These are phyloP conservation scores for Gomphus bonarii DNA, from an alignment of 1,284 basidiomycete genomes.

Conservation along the genomic window DNA sequence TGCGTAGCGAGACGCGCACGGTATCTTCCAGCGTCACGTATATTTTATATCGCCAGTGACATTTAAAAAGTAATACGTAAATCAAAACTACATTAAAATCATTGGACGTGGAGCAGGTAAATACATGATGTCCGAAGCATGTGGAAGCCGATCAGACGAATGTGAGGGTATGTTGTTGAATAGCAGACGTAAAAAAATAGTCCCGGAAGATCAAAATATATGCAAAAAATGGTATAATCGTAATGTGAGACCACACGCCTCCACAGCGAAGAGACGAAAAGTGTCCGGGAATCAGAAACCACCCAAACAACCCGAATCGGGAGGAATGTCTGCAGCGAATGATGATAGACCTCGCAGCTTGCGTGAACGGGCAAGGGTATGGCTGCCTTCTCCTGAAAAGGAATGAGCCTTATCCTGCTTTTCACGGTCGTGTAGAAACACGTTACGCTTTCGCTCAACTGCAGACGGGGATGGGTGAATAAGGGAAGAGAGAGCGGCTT, in stretches of 20 bases:
- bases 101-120: not conserved
- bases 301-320: slow-evolving; percentile 29
- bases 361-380: slow-evolving; percentile 21
- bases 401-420: slow-evolving; percentile 11
- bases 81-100: not conserved
- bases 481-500: slow-evolving; percentile 29
- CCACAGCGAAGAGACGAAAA: not conserved
- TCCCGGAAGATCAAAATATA: not conserved
- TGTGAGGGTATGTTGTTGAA: not conserved
- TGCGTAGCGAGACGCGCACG: not conserved
- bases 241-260: not conserved
- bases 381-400: slow-evolving; percentile 13
- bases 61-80: not conserved
- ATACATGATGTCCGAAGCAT: not conserved
- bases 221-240: not conserved
- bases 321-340: not conserved
- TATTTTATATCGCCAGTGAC: not conserved
- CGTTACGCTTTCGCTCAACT: slow-evolving; percentile 11
- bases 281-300: slow-evolving; percentile 28
- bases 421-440: slow-evolving; percentile 12
- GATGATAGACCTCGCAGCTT: slow-evolving; percentile 17
- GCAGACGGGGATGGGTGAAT: slow-evolving; percentile 24
- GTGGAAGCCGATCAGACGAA: not conserved
- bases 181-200: not conserved
- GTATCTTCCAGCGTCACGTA: not conserved